These are phyloP conservation scores for Pythium sp. DNA, from an alignment of 352 stramenopile species.

Conservation along the genomic window DNA sequence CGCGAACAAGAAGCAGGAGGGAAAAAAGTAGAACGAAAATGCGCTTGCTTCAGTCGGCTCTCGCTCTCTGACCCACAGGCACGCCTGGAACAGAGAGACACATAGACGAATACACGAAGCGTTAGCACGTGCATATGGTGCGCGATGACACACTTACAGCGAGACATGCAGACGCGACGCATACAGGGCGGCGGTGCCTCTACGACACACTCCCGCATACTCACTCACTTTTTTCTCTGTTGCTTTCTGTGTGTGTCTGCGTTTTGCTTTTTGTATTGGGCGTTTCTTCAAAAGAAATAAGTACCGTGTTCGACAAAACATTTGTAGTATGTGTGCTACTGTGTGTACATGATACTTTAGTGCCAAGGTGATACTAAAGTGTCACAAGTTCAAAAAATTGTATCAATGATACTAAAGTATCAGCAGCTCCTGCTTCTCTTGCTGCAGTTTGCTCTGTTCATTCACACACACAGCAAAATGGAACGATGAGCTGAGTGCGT, in stretches of 20 bases:
- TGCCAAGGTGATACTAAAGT: neutral
- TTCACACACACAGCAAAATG: neutral
- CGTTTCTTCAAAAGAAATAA: neutral
- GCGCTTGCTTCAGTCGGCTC: neutral
- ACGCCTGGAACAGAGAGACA: neutral
- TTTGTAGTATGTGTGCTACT: neutral
- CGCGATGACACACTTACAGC: neutral
- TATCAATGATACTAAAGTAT: neutral
- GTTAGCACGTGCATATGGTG: neutral
- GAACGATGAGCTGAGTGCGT: neutral
- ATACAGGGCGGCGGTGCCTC: neutral
- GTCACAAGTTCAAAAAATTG: neutral
- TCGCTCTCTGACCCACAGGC: neutral
- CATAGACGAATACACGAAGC: neutral
- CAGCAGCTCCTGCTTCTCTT: neutral
- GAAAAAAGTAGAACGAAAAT: neutral
- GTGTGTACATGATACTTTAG: neutral
- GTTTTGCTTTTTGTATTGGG: neutral
- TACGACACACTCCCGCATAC: neutral
- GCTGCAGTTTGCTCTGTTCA: neutral
- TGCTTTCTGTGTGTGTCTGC: neutral
- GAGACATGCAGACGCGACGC: neutral
- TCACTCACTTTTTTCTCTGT: neutral
- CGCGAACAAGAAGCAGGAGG: neutral
- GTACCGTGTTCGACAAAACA: neutral